Base-by-base conservation (phyloP, 164 flowering plant species). In the Aristolochia contorta region DNA sequence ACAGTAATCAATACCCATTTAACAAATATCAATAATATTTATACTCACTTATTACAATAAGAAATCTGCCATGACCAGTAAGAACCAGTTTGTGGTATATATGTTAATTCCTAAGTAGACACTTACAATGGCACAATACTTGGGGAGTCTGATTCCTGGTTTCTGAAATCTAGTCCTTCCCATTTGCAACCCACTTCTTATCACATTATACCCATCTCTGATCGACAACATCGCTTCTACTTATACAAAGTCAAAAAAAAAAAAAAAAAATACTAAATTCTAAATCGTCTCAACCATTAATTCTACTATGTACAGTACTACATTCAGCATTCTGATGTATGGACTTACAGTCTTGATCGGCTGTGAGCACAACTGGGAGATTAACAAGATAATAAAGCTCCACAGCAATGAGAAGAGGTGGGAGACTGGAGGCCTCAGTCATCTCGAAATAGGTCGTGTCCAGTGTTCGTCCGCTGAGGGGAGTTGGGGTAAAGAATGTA, bases 331-430 rank as follows among this genome's bases (percentile, higher is more conserved):
- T n/a, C n/a, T n/a, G n/a, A n/a, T n/a, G n/a, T n/a, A n/a, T n/a
- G n/a, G 0, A 7, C n/a, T 47, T 60, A 60, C 63, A 41, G 21
- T 60, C 63, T 24, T 16, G 41, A 1, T 12, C 10, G 41, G 67
- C 15, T 6, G 87, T 78, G 27, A 57, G 54, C 37, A 33, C 37
- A 22, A 67, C 67, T 8, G 65, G 16, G 16, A 74, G 48, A n/a
- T n/a, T n/a, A n/a, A n/a, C n/a, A n/a, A n/a, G n/a, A n/a, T n/a
- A n/a, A n/a, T n/a, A n/a, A n/a, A 73, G 7, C 71, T 82, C 86
- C 3, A 80, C 8, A 12, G 80, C 83, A 66, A 77, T 80, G 14
- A 80, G 41, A 57, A 80, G 65, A 1, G 86, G 80, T 2, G 86
- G 80, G 55, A 64, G 77, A 12, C 70, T 70, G 18, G 87, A 75